Conservation (phyloP, 352 stramenopile genomes). For the Phytopythium helicoides region DNA sequence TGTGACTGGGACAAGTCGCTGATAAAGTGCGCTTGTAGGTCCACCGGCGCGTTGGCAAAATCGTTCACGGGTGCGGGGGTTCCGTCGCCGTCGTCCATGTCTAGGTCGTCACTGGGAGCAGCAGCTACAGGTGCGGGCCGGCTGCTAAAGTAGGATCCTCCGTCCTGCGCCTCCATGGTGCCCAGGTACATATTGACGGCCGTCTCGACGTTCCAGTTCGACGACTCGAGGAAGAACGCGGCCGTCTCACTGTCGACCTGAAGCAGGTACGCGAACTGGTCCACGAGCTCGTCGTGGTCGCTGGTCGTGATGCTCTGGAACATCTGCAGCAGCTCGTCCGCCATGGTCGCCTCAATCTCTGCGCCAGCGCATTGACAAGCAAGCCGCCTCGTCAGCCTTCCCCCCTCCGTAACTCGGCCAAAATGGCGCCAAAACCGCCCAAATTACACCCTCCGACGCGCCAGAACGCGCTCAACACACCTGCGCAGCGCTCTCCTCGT, state of each 20-base stretch:
- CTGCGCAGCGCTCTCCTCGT: neutral
- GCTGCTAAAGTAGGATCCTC: slow-evolving; percentile 1
- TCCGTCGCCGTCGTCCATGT: slow-evolving; percentile 50
- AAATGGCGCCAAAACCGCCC: neutral
- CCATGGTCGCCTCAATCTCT: slow-evolving; percentile 32
- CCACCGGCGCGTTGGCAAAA: slow-evolving; percentile 14
- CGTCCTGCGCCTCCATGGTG: slow-evolving; percentile 49
- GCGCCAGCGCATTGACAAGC: no score
- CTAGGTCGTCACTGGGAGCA: slow-evolving; percentile 30
- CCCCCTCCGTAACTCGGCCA: neutral
- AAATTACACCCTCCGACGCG: no score
- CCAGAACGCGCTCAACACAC: slow-evolving; percentile 3
- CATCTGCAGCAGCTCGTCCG: slow-evolving; percentile 82
- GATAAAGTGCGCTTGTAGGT: slow-evolving; percentile 55
- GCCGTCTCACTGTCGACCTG: slow-evolving; percentile 66
- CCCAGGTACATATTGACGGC: slow-evolving; percentile 80
- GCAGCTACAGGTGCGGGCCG: slow-evolving; percentile 11
- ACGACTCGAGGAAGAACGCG: slow-evolving; percentile 85
- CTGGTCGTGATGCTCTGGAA: slow-evolving; percentile 87
- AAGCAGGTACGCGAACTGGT: slow-evolving; percentile 80
- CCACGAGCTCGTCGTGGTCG: slow-evolving; percentile 81
- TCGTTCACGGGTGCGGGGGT: neutral
- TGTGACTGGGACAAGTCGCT: slow-evolving; percentile 65
- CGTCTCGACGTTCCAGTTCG: slow-evolving; percentile 88
- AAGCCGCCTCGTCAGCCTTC: no score